These are phyloP conservation scores for Vigna nakashimae DNA, from an alignment of 306 rosid species.

Conservation along the genomic window DNA sequence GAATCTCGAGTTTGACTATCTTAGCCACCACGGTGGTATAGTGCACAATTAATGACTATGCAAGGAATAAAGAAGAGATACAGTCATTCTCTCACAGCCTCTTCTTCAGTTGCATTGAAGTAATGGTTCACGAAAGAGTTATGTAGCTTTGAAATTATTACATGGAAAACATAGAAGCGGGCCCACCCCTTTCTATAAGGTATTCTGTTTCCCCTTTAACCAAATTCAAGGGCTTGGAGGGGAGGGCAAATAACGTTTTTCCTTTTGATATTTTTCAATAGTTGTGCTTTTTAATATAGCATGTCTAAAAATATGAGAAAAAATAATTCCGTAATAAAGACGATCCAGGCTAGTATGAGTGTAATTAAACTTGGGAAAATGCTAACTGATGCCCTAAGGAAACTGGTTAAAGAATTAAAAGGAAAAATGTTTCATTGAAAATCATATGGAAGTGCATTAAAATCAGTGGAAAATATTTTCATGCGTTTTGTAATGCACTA, in stretches of 20 bases:
- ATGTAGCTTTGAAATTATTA: constrained; percentile 68
- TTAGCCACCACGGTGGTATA: background rate
- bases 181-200: background rate
- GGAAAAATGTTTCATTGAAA: too few species aligned
- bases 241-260: too few species aligned
- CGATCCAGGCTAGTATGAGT: background rate
- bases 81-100: background rate
- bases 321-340: background rate
- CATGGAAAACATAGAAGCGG: constrained; percentile 68
- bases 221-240: too few species aligned
- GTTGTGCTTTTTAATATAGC: background rate
- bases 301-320: background rate
- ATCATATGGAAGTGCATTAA: too few species aligned
- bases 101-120: background rate
- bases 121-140: constrained; percentile 46
- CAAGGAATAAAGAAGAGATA: background rate
- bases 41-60: background rate
- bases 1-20: too few species aligned
- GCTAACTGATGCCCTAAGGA: too few species aligned
- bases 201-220: background rate
- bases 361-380: background rate
- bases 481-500: too few species aligned
- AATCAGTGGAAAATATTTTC: too few species aligned
- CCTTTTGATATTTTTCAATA: too few species aligned
- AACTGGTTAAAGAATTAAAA: too few species aligned